Percentiles rank a stretch among this genome's conserved stretches.
Conservation (phyloP, 495 filamentous ascomycete species). For the Xylaria sp. region DNA sequence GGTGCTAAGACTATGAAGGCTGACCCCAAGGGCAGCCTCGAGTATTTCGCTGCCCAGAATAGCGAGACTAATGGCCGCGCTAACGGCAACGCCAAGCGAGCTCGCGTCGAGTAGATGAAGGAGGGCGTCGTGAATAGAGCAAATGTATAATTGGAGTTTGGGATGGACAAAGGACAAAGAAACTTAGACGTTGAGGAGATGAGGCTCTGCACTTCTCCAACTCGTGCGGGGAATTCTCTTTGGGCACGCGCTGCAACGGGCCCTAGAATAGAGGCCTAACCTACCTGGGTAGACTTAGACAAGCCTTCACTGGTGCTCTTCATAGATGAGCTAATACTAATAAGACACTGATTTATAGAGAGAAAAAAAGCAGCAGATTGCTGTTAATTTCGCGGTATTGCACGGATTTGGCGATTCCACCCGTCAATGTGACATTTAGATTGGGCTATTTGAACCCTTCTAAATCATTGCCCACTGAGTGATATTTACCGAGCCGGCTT, state of each 20-base stretch:
- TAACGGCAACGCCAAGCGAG: constrained; percentile 27
- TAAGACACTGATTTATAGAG: constrained; percentile 4
- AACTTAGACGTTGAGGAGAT: background rate
- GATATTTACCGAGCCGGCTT: background rate
- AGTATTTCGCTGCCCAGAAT: constrained; percentile 49
- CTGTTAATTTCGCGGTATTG: background rate
- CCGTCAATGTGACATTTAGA: background rate
- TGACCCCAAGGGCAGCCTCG: constrained; percentile 54
- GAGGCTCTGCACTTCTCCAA: constrained; percentile 30
- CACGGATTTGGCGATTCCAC: background rate
- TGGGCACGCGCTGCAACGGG: background rate
- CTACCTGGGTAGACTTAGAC: constrained; percentile 1
- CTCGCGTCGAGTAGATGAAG: constrained; percentile 20
- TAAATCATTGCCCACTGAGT: background rate
- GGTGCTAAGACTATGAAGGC: constrained; percentile 62
- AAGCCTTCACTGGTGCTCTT: constrained; percentile 17
- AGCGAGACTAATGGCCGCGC: constrained; percentile 33
- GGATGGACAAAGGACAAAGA: constrained; percentile 5
- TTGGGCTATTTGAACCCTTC: background rate
- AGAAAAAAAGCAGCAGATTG: background rate
- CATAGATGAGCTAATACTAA: constrained; percentile 24
- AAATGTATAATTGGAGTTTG: constrained; percentile 1
- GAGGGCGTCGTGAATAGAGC: background rate
- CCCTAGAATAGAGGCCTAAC: constrained; percentile 13
- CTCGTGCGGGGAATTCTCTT: constrained; percentile 22